Conservation (phyloP, 768 basidiomycete genomes). For the Mycena maculata region DNA sequence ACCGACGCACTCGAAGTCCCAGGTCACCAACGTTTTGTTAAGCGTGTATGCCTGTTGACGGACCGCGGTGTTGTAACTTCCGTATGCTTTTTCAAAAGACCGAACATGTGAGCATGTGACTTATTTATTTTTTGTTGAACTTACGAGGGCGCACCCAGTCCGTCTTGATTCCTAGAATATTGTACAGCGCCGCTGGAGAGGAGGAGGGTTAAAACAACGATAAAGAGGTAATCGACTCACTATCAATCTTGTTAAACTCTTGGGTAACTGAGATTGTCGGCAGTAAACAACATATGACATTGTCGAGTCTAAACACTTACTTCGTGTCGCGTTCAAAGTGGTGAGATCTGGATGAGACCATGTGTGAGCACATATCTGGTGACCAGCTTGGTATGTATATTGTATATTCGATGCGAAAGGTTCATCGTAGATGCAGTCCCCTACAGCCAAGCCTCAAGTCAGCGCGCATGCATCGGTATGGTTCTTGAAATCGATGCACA, state of each 20-base stretch:
- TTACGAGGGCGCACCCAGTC: slow-evolving; percentile 44
- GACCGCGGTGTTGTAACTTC: slow-evolving; percentile 33
- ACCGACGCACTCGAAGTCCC: slow-evolving; percentile 39
- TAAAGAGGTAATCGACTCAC: background rate
- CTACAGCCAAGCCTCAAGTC: slow-evolving; percentile 20
- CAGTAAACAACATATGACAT: background rate
- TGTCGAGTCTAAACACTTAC: slow-evolving; percentile 9
- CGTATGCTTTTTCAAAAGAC: slow-evolving; percentile 24
- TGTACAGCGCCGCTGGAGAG: slow-evolving; percentile 36
- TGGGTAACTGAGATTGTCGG: background rate
- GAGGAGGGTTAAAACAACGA: too few species aligned
- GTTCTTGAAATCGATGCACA: slow-evolving; percentile 12
- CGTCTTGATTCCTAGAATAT: slow-evolving; percentile 40
- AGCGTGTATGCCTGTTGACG: slow-evolving; percentile 21
- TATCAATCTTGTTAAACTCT: slow-evolving; percentile 17
- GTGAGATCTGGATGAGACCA: slow-evolving; percentile 44
- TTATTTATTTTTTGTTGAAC: background rate
- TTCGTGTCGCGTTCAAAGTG: slow-evolving; percentile 26
- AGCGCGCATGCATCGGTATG: background rate
- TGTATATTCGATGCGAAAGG: slow-evolving; percentile 29
- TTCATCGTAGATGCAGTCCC: slow-evolving; percentile 43
- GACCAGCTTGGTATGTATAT: slow-evolving; percentile 39
- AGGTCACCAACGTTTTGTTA: slow-evolving; percentile 30
- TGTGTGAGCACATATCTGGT: slow-evolving; percentile 46
- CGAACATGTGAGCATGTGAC: too few species aligned